Percentiles rank a stretch among this genome's conserved stretches.
phyloP scores from a whole-genome alignment of 2,329 filamentous ascomycete species.

The Furcasterigmium furcatum region DNA sequence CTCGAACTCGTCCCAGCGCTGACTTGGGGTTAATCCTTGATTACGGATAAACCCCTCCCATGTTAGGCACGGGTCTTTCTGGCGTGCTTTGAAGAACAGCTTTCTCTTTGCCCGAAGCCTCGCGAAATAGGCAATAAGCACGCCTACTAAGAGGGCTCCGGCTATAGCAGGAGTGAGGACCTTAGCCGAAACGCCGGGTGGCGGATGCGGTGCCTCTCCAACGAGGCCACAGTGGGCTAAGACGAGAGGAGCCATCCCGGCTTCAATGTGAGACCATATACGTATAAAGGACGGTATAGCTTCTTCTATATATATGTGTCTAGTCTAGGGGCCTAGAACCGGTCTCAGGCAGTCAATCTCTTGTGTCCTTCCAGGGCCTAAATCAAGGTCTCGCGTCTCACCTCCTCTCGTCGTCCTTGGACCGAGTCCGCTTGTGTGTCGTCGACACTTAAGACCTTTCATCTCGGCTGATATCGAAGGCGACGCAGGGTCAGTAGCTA shows the following conservation, averaged over 20 bases:
- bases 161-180: background rate
- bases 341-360: no score
- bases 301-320: background rate
- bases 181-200: background rate
- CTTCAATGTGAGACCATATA: background rate
- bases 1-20: background rate
- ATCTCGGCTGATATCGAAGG: no score
- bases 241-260: background rate
- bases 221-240: background rate
- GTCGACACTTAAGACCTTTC: no score
- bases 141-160: background rate
- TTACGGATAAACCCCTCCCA: background rate
- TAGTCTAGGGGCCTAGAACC: no score
- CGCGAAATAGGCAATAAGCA: background rate
- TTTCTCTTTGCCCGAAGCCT: background rate
- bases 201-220: background rate
- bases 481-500: no score
- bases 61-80: background rate
- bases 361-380: background rate
- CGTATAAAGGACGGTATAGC: background rate
- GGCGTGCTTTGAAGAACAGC: conserved; percentile 1
- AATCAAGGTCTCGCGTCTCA: background rate
- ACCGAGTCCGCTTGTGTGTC: no score
- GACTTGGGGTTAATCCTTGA: background rate
- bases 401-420: no score